Conservation (phyloP, 768 basidiomycete species). For the Hemileccinum rubropunctum region DNA sequence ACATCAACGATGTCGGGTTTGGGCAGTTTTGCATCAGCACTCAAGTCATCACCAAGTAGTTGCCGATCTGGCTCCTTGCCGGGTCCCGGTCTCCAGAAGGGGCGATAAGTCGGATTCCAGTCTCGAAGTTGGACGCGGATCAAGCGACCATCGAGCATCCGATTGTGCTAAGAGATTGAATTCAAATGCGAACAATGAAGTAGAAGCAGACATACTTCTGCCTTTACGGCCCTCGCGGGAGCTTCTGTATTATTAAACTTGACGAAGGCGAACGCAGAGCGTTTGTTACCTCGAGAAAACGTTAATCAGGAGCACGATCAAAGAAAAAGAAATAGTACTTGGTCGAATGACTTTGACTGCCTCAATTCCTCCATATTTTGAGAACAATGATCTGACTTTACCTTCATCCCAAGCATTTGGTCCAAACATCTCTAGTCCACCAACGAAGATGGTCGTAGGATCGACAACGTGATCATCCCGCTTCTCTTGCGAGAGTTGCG, state of each 20-base stretch:
- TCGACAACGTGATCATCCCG: slow-evolving; percentile 48
- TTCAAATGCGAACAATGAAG: slow-evolving; percentile 1
- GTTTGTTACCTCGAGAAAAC: slow-evolving; percentile 48
- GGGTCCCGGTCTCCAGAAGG: slow-evolving; percentile 32
- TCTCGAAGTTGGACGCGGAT: slow-evolving; percentile 78
- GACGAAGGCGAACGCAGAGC: slow-evolving; percentile 77
- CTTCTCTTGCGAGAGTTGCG: slow-evolving; percentile 22
- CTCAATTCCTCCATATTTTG: slow-evolving; percentile 62
- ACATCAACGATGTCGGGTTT: slow-evolving; percentile 7
- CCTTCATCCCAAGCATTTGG: slow-evolving; percentile 68
- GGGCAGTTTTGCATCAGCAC: slow-evolving; percentile 11
- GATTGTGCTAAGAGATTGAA: slow-evolving; percentile 57
- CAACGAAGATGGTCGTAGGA: slow-evolving; percentile 72
- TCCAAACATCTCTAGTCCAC: slow-evolving; percentile 66
- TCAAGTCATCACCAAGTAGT: slow-evolving; percentile 7
- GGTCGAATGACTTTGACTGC: slow-evolving; percentile 65
- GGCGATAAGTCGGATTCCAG: slow-evolving; percentile 53
- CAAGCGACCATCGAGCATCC: slow-evolving; percentile 61
- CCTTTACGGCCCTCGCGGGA: slow-evolving; percentile 62
- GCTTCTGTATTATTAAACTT: slow-evolving; percentile 63
- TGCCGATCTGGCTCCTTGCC: slow-evolving; percentile 40
- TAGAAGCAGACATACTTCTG: slow-evolving; percentile 46
- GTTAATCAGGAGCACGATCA: neutral
- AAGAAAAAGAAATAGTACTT: slow-evolving; percentile 39
- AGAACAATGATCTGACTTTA: slow-evolving; percentile 57